Conservation (phyloP, 345 rosid genomes). For the Arabidopsis suecica region DNA sequence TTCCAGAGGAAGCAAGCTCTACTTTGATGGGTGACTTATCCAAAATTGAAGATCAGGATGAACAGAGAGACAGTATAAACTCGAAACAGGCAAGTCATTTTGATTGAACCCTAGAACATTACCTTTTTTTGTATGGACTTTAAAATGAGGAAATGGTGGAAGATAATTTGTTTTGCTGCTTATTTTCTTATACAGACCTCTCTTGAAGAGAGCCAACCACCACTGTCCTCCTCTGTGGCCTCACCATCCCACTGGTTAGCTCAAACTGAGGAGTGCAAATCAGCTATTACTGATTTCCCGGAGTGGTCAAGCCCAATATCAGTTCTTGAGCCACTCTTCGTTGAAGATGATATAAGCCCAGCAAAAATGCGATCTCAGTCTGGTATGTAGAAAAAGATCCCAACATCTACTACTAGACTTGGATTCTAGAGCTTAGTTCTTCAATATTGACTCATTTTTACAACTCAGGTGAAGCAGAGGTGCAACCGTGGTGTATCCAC, state of each 20-base stretch:
- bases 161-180: constrained; percentile 14
- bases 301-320: constrained; percentile 90
- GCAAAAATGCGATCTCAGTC: constrained; percentile 53
- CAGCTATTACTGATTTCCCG: constrained; percentile 49
- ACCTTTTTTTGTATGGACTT: background rate
- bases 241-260: constrained; percentile 58
- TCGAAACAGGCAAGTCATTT: constrained; percentile 40
- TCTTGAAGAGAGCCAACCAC: constrained; percentile 40
- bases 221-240: constrained; percentile 36
- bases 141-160: background rate
- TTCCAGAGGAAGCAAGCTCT: constrained; percentile 39
- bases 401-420: constrained; percentile 6
- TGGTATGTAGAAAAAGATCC: constrained; percentile 53
- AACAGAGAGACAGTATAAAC: constrained; percentile 24
- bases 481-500: constrained; percentile 67
- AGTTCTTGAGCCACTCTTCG: constrained; percentile 78
- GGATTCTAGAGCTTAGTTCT: constrained; percentile 20
- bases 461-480: constrained; percentile 58
- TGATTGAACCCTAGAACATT: background rate
- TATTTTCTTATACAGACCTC: constrained; percentile 31
- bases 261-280: constrained; percentile 54
- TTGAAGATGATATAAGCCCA: constrained; percentile 76
- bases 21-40: constrained; percentile 36
- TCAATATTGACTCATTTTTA: constrained; percentile 36
- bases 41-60: constrained; percentile 36